A percentile compares a stretch with the other conserved stretches of the same genome.
Evolutionary conservation across 495 filamentous ascomycete species (phyloP).

Genomic region (Letharia lupina): DNA sequence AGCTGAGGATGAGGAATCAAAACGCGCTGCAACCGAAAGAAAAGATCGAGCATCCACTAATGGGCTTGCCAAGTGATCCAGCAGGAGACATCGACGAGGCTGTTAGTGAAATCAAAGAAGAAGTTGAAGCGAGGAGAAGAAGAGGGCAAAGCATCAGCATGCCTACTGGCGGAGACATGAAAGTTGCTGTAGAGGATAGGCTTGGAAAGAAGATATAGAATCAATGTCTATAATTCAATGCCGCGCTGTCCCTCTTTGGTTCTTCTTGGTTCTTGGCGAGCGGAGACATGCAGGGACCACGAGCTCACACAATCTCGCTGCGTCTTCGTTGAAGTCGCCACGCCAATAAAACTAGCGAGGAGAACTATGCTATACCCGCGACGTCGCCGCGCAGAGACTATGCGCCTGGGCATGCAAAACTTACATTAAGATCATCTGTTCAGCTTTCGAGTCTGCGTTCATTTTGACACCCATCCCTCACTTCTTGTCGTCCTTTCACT

Average conservation of each 20-base stretch:
- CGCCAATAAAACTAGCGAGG: background rate
- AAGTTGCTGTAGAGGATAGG: conserved; percentile 39
- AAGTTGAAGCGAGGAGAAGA: conserved; percentile 55
- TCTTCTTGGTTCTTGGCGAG: background rate
- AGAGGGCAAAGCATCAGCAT: conserved; percentile 43
- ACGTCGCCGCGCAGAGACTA: background rate
- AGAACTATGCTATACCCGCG: background rate
- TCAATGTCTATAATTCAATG: background rate
- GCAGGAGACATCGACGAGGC: conserved; percentile 71
- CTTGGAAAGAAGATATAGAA: conserved; percentile 33
- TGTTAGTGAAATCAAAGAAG: conserved; percentile 61
- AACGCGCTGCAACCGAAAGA: conserved; percentile 22
- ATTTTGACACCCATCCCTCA: background rate
- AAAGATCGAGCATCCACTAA: conserved; percentile 44
- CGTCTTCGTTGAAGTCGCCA: background rate
- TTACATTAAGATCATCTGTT: background rate
- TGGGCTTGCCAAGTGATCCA: conserved; percentile 74
- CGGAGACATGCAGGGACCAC: background rate
- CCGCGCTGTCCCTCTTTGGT: background rate
- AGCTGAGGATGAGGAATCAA: conserved; percentile 50
- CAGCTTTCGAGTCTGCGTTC: background rate
- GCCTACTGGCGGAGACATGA: conserved; percentile 41
- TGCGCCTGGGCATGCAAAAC: background rate
- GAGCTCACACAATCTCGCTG: background rate
- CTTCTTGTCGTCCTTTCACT: background rate